Evolutionary conservation across 2,329 filamentous ascomycete genomes (phyloP).

Genomic region (Fusarium compactum): DNA sequence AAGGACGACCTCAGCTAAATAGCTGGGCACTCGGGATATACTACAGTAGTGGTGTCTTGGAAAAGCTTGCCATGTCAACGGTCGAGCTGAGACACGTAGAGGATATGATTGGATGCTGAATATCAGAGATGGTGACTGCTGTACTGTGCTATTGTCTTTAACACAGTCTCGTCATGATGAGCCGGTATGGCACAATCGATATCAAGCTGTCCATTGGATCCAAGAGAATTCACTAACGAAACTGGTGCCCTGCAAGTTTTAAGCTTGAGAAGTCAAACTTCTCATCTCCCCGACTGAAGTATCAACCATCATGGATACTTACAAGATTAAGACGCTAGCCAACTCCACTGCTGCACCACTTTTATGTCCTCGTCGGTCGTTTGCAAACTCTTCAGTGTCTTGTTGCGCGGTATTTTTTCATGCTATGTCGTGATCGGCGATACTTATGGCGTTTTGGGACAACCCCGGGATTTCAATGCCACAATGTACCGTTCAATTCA

Average conservation of each 20-base stretch:
- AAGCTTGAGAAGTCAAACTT: constrained; percentile 1
- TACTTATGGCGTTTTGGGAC: constrained; percentile 37
- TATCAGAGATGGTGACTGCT: constrained; percentile 6
- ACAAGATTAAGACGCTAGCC: constrained; percentile 8
- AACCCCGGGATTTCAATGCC: constrained; percentile 28
- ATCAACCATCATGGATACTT: constrained; percentile 6
- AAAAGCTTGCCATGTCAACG: background rate
- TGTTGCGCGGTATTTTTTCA: constrained; percentile 4
- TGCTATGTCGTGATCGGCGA: constrained; percentile 45
- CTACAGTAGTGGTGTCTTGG: background rate
- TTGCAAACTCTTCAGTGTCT: constrained; percentile 24
- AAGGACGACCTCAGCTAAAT: constrained; percentile 4
- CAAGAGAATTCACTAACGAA: background rate
- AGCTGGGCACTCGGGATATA: constrained; percentile 9
- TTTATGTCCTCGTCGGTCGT: constrained; percentile 22
- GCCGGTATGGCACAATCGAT: constrained; percentile 38
- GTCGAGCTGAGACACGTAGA: constrained; percentile 3
- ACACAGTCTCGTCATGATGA: constrained; percentile 31
- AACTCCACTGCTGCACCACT: constrained; percentile 39
- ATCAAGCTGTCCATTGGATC: constrained; percentile 6
- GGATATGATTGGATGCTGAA: constrained; percentile 22
- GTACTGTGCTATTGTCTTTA: constrained; percentile 20
- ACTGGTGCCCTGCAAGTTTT: background rate
- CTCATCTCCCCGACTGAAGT: background rate
- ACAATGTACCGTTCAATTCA: constrained; percentile 21